A percentile compares a stretch with the other conserved stretches of the same genome.
Evolutionary conservation across 1,284 basidiomycete genomes (phyloP).

Genomic region (Naganishia sp.): DNA sequence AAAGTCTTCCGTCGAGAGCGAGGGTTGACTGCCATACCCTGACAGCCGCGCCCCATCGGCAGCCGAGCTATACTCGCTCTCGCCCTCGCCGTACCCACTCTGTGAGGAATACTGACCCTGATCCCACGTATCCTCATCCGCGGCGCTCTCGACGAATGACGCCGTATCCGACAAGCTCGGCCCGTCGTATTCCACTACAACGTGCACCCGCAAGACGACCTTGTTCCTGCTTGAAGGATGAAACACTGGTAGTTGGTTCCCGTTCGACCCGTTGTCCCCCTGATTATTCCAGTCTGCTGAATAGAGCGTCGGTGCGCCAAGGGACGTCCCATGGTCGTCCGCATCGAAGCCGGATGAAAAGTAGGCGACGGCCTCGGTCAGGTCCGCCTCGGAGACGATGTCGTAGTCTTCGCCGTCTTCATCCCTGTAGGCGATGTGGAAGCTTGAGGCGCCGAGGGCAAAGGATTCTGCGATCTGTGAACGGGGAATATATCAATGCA

Average conservation of each 20-base stretch:
- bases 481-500: conserved; percentile 13
- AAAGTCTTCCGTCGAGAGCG: neutral
- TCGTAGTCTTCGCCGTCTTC: conserved; percentile 69
- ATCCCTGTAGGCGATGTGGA: conserved; percentile 76
- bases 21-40: too few species aligned
- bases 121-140: conserved; percentile 1
- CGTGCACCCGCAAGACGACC: conserved; percentile 72
- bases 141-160: conserved; percentile 60
- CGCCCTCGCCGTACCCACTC: conserved; percentile 3
- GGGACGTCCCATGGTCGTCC: conserved; percentile 42
- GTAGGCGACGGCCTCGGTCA: conserved; percentile 81
- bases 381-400: conserved; percentile 69
- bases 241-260: neutral
- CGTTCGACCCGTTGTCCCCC: neutral
- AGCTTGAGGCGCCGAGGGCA: conserved; percentile 67
- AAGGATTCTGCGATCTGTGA: conserved; percentile 77
- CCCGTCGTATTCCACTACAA: conserved; percentile 82
- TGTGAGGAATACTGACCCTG: conserved; percentile 11
- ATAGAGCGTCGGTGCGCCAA: conserved; percentile 39
- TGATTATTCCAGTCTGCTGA: conserved; percentile 25
- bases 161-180: conserved; percentile 85
- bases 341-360: conserved; percentile 65
- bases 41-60: too few species aligned
- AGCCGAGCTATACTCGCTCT: conserved; percentile 4
- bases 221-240: conserved; percentile 50